Evolutionary conservation across 73 alveolate genomes (phyloP).

Genomic region (Blepharisma japonicum): DNA sequence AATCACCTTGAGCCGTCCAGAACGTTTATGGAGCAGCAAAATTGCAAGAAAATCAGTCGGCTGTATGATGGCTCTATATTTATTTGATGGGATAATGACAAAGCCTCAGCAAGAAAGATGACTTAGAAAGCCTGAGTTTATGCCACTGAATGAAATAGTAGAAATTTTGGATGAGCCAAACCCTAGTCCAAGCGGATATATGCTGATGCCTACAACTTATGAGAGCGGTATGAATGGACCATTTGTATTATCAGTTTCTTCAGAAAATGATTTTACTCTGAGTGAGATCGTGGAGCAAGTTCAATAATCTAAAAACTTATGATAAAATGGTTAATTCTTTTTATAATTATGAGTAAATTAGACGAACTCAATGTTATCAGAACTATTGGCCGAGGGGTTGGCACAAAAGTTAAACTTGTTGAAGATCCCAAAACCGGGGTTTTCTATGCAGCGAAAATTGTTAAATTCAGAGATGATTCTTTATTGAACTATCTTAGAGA

Average conservation of each 20-base stretch:
- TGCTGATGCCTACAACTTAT: constrained; percentile 95
- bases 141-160: constrained; percentile 88
- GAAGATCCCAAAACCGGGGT: constrained; percentile 21
- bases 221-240: constrained; percentile 87
- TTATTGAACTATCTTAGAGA: no score
- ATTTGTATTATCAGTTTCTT: constrained; percentile 69
- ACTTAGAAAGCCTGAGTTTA: constrained; percentile 62
- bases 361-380: constrained; percentile 25
- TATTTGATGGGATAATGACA: constrained; percentile 63
- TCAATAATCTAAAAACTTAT: no score
- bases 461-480: background rate
- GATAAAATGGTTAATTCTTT: no score
- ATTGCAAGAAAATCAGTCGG: constrained; percentile 82
- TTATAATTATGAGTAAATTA: background rate
- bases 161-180: constrained; percentile 64
- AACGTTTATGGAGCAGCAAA: constrained; percentile 78
- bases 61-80: constrained; percentile 85
- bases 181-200: constrained; percentile 89
- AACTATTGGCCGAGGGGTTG: constrained; percentile 66
- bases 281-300: constrained; percentile 28
- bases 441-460: constrained; percentile 49
- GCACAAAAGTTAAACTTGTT: constrained; percentile 51
- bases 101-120: constrained; percentile 39
- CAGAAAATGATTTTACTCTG: constrained; percentile 78
- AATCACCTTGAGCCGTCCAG: constrained; percentile 77